A percentile compares a stretch with the other conserved stretches of the same genome.
These are phyloP conservation scores for Imleria badia DNA, from an alignment of 768 basidiomycete genomes.

Conservation along the genomic window DNA sequence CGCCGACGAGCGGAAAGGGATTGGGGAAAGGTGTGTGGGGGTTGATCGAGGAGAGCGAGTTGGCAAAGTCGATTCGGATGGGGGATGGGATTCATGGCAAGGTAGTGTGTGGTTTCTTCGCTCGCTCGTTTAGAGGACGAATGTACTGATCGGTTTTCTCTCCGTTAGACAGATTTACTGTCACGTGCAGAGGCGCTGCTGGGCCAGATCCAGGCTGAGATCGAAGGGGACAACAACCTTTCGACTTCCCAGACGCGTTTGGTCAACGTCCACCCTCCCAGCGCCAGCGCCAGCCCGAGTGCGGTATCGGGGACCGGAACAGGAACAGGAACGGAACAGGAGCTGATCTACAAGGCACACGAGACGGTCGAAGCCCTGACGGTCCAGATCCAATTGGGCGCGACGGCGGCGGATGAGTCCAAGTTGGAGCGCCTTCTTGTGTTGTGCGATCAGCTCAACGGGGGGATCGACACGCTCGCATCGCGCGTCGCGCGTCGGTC, in stretches of 20 bases:
- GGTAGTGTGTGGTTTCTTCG: conserved; percentile 39
- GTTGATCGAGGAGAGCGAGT: conserved; percentile 82
- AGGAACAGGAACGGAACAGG: conserved; percentile 16
- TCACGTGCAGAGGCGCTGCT: conserved; percentile 44
- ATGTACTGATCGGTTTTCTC: not conserved
- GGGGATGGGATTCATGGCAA: conserved; percentile 38
- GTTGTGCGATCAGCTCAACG: conserved; percentile 70
- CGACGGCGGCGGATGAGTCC: conserved; percentile 49
- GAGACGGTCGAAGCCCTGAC: conserved; percentile 53
- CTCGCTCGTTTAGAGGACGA: not conserved
- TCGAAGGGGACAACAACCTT: conserved; percentile 5
- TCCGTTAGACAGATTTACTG: conserved; percentile 6
- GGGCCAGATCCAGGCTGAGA: conserved; percentile 34
- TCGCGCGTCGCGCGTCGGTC: conserved; percentile 39
- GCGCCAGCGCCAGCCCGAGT: not conserved
- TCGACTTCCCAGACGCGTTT: not conserved
- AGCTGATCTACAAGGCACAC: conserved; percentile 50
- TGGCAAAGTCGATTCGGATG: conserved; percentile 67
- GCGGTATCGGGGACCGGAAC: not conserved
- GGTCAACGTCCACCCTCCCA: not conserved
- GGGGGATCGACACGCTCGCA: conserved; percentile 50
- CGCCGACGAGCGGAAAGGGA: conserved; percentile 47
- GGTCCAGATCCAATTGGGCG: conserved; percentile 45
- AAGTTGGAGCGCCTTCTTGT: conserved; percentile 66
- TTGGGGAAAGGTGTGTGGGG: conserved; percentile 74